phyloP scores from a whole-genome alignment of 345 rosid species.

The Salix brachista region DNA sequence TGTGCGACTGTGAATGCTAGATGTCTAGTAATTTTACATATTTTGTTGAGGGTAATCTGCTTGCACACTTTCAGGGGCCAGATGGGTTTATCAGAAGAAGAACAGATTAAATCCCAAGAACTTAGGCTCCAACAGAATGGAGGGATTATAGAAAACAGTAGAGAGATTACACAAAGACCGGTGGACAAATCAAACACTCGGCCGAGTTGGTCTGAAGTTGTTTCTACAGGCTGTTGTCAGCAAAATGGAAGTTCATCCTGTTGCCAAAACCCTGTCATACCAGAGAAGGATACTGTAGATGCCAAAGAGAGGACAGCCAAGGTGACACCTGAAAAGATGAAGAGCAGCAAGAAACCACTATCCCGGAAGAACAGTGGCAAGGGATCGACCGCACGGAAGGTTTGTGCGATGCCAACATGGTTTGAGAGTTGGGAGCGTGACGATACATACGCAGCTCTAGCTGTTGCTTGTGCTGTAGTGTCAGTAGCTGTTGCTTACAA shows the following conservation, averaged over 20 bases:
- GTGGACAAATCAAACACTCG: slow-evolving; percentile 13
- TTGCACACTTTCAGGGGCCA: slow-evolving; percentile 59
- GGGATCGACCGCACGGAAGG: slow-evolving; percentile 32
- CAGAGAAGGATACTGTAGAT: slow-evolving; percentile 22
- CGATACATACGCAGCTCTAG: slow-evolving; percentile 77
- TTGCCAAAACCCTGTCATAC: slow-evolving; percentile 36
- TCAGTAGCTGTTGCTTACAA: slow-evolving; percentile 73
- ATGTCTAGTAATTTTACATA: too few relatives aligned
- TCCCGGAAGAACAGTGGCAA: slow-evolving; percentile 38
- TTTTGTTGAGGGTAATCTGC: background rate
- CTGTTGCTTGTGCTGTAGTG: slow-evolving; percentile 71
- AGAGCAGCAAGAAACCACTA: slow-evolving; percentile 31
- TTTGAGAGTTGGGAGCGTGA: slow-evolving; percentile 83
- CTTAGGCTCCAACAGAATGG: slow-evolving; percentile 49
- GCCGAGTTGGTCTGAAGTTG: slow-evolving; percentile 31
- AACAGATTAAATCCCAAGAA: slow-evolving; percentile 57
- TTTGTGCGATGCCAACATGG: slow-evolving; percentile 59
- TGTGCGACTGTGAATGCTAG: too few relatives aligned
- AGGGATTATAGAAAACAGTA: slow-evolving; percentile 18
- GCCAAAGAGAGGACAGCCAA: slow-evolving; percentile 22
- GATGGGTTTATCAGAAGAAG: slow-evolving; percentile 78
- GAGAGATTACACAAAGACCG: slow-evolving; percentile 31
- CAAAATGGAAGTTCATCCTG: slow-evolving; percentile 53
- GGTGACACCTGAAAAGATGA: slow-evolving; percentile 42
- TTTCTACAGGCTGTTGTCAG: slow-evolving; percentile 55